phyloP scores from a whole-genome alignment of 345 rosid genomes.

The Populus simonii region DNA sequence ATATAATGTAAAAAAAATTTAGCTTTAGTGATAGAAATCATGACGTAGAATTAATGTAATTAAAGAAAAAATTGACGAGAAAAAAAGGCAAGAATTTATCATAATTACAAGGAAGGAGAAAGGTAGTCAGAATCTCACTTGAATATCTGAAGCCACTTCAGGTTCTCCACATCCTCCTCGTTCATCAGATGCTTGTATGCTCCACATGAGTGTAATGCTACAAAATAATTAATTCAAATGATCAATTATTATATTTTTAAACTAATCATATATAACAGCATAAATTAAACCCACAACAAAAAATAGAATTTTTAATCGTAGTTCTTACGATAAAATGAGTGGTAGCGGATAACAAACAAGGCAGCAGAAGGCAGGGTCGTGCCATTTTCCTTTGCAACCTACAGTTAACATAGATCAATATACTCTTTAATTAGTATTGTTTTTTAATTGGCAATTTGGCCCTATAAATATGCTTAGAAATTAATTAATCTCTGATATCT shows the following conservation, averaged over 20 bases:
- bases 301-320: not conserved
- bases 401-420: not conserved
- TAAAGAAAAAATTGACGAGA: too few relatives aligned
- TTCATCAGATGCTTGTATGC: slow-evolving; percentile 70
- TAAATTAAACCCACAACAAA: too few relatives aligned
- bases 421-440: not conserved
- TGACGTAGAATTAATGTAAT: not conserved
- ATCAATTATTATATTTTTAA: too few relatives aligned
- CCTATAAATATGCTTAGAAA: not conserved
- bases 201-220: slow-evolving; percentile 67
- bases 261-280: not conserved
- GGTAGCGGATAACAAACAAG: slow-evolving; percentile 65
- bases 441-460: too few relatives aligned
- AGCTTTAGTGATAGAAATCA: not conserved
- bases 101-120: not conserved
- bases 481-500: too few relatives aligned
- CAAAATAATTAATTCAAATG: not conserved
- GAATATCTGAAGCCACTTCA: slow-evolving; percentile 80
- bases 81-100: too few relatives aligned
- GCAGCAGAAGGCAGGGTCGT: slow-evolving; percentile 66
- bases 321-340: slow-evolving; percentile 70
- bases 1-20: not conserved
- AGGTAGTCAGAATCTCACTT: slow-evolving; percentile 31
- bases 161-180: slow-evolving; percentile 51
- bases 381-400: slow-evolving; percentile 78